Evolutionary conservation across 139 green algal genomes (phyloP), one percentile per base, ranked within the genome.

Genomic region (Haematococcus sp.): DNA sequence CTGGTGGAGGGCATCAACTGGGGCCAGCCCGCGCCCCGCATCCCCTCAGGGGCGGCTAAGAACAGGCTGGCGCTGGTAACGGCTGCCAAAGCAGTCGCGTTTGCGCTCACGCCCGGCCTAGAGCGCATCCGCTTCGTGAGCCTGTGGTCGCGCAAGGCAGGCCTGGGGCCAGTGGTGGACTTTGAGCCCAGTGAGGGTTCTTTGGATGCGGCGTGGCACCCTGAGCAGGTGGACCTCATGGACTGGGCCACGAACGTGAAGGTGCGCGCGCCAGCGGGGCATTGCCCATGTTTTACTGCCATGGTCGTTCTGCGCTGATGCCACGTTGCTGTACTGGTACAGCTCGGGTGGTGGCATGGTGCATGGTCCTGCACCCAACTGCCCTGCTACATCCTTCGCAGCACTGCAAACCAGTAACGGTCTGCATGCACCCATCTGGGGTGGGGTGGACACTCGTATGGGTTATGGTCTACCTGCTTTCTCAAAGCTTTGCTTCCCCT

Each of bases 11-110:
- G 65, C 4, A 67, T 84, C 46, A 77, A 89, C 72, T 86, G 79
- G 78, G 84, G 84, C 5, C 55, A 56, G n/a, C 33, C 40, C 3
- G 67, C 76, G n/a, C 68, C 71, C 5, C 63, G 46, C 25, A 86
- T 89, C 22, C 84, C 84, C 0, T 44, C 74, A 1, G 72, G 61
- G 35, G 78, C 70, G 22, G 84, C 81, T 17, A 89, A 89, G 79
- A 66, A 86, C 66, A 67, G 78, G 51, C 58, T 83, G 33, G 72
- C 78, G 23, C 13, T 81, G 20, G 54, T 88, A 13, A 88, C 83
- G 0, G 83, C 83, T 16, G 83, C 83, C n/a, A 86, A 88, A 71
- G 84, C 84, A 13, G 84, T 89, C 5, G 81, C 81, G 0, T 78
- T 85, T 32, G 84, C 84, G 2, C 74, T 87, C 30, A 89, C 84